Evolutionary conservation across 1,284 basidiomycete species (phyloP), one percentile per base, ranked within the genome.

Genomic region (Puccinia hordei): DNA sequence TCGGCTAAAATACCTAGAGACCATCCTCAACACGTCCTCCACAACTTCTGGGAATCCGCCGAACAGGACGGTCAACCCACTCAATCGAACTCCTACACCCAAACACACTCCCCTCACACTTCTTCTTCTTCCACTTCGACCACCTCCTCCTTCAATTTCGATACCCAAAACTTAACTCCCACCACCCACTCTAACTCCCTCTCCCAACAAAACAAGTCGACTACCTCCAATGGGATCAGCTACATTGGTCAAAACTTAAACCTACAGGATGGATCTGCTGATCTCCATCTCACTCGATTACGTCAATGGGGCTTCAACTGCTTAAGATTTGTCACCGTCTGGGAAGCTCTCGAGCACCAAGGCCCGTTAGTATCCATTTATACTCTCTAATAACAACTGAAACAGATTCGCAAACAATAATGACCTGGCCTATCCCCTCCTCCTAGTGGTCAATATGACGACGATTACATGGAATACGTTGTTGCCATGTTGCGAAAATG

Each of bases 271-370:
- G 92, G 92, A 24, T 90, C 90, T 1, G 94, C 92, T 5, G 92
- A 98, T 86, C 88, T 92, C n/a, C 96, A 99, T 84, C 88, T 98
- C 1, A 90, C 92, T 5, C 88, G 96, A 22, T 87, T 99, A 24
- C 88, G 90, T 81, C 92, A 92, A 0, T 98, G 95, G 95, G 96
- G 96, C 0, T 98, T 94, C 87, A 98, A 97, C 85, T 88, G 92
- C 86, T 86, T 98, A n/a, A 88, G 96, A 74, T 98, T 93, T 85
- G 92, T 95, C 33, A 90, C 98, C 63, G 92, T 93, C 0, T 99
- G 96, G 96, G 96, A 99, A 85, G 90, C 93, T 0, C 86, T 98
- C 33, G 96, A 98, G 86, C 95, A 95, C 85, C 90, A 89, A 81
- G 95, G 95, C 84, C 96, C 96, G 91, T 95, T 85, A 90, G 94